Evolutionary conservation across 106 monocot genomes (phyloP), one percentile per base, ranked within the genome.

Genomic region (Dendrobium officinale): DNA sequence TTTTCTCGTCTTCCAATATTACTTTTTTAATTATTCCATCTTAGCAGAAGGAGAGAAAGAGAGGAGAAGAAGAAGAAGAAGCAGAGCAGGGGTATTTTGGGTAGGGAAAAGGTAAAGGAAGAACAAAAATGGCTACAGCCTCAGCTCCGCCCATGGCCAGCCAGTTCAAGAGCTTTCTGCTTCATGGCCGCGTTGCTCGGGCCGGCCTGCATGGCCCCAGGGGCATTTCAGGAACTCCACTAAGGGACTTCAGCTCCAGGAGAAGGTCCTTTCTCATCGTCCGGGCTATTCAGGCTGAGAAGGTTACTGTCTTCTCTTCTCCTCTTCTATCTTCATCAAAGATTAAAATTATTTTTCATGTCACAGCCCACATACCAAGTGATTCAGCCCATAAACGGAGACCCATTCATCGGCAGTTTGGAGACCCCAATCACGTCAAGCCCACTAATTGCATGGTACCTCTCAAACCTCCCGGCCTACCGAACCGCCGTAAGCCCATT

Each of bases 391-490:
- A 89, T 97, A 79, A 97, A 97, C 78, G 92, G 92, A 40, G 97
- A 97, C 81, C 97, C 97, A 5, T 97, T 97, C 97, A 89, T 97
- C 75, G 97, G 96, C 15, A 88, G 90, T 80, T 84, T 97, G 13
- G 97, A 97, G 81, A 97, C 97, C 2, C 97, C 97, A 26, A 75
- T 97, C 68, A 97, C 97, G 2, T 97, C 97, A 7, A 92, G 92
- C 80, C 97, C 97, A 0, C 84, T 97, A 31, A 75, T 97, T 45
- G 92, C 97, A 3, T 97, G 97, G 97, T 97, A 97, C 87, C 89
- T 97, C 66, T 97, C 97, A 74, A 97, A 97, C 92, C 94, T 97
- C 66, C 97, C 97, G 2, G 97, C 97, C 51, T 97, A 97, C 88
- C 92, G 97, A 78, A 97, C 97, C 44, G 92, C 94, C 11, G 94